phyloP scores from a whole-genome alignment of 257 asterid genomes.

The Solanum pimpinellifolium region DNA sequence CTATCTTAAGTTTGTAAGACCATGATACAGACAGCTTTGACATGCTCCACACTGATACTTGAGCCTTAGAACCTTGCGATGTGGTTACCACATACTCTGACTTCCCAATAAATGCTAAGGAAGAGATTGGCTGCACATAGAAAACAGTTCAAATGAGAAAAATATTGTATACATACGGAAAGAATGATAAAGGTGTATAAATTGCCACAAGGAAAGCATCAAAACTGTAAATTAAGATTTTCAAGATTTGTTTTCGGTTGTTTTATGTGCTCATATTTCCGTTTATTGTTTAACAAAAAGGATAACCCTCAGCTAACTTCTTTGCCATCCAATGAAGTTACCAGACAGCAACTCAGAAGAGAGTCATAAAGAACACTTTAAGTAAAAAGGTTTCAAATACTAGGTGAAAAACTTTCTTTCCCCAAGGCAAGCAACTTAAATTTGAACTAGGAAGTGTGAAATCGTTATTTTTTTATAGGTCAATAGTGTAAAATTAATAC shows the following conservation, averaged over 20 bases:
- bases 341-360: neutral
- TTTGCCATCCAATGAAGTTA: neutral
- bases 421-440: neutral
- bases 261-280: neutral
- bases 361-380: neutral
- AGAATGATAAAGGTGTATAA: neutral
- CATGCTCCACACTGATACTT: conserved; percentile 66
- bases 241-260: neutral
- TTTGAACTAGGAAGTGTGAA: neutral
- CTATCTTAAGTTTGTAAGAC: conserved; percentile 72
- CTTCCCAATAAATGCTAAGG: conserved; percentile 70
- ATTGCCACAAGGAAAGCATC: neutral
- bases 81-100: conserved; percentile 69
- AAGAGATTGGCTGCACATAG: conserved; percentile 43
- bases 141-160: conserved; percentile 3
- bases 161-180: neutral
- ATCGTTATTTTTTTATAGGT: neutral
- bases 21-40: conserved; percentile 46
- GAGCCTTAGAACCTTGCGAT: conserved; percentile 58
- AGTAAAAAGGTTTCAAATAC: neutral
- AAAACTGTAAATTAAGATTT: neutral
- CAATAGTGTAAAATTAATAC: neutral
- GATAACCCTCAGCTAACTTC: neutral
- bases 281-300: neutral
- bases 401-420: neutral